Evolutionary conservation across 108 stramenopile species (phyloP).

Genomic region (Schizochytrium sp.): DNA sequence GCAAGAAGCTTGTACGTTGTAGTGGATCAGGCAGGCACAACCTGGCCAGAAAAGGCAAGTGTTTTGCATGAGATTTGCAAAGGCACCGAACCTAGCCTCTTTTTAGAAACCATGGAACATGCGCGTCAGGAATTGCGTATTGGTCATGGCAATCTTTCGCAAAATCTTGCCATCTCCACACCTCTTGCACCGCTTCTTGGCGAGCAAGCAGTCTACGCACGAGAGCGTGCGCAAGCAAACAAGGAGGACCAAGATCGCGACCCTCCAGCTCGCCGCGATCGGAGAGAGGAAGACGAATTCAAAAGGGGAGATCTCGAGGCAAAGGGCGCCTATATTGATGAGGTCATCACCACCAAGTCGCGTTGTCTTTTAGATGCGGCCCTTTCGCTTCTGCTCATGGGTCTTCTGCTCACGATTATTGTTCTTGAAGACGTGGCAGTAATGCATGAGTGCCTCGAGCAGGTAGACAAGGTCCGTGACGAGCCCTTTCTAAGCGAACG

Average conservation of each 20-base stretch:
- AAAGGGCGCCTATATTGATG: neutral
- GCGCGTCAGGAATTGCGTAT: neutral
- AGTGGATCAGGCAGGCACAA: neutral
- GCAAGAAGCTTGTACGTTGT: neutral
- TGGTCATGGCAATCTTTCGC: neutral
- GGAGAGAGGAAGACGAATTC: neutral
- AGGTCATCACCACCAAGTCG: neutral
- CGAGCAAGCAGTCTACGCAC: neutral
- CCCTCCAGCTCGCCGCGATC: neutral
- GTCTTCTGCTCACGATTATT: neutral
- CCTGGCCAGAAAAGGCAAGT: neutral
- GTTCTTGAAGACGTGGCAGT: neutral
- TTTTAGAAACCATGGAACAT: neutral
- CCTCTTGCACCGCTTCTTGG: neutral
- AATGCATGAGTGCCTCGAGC: neutral
- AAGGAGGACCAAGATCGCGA: neutral
- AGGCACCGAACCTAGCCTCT: neutral
- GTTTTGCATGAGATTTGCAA: neutral
- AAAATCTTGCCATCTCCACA: neutral
- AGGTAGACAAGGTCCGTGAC: neutral
- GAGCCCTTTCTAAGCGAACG: neutral
- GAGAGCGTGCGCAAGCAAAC: too few species aligned
- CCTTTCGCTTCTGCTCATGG: neutral
- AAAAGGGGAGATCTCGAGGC: neutral
- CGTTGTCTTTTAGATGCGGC: neutral